Percentiles rank a stretch among this genome's conserved stretches.
phyloP scores from a whole-genome alignment of 2,329 filamentous ascomycete species.

The Fonsecaea erecta region DNA sequence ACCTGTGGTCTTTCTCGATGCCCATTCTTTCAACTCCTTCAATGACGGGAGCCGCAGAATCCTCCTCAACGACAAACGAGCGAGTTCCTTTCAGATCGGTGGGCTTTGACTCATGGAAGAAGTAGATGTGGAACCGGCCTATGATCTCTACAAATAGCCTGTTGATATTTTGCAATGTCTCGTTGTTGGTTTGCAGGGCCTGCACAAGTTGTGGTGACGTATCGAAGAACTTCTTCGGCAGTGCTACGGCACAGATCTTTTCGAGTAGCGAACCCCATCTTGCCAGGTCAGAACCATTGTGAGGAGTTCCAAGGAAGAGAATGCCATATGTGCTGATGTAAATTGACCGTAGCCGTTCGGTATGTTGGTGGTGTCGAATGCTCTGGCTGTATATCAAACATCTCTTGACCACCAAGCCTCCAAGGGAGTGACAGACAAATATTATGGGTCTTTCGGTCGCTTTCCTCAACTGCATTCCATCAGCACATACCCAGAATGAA shows the following conservation, averaged over 20 bases:
- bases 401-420: conserved; percentile 73
- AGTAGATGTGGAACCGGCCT: conserved; percentile 72
- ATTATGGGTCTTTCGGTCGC: conserved; percentile 70
- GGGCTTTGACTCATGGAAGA: conserved; percentile 75
- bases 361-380: conserved; percentile 58
- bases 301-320: conserved; percentile 77
- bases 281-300: conserved; percentile 70
- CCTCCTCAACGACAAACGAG: conserved; percentile 69
- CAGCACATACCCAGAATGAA: neutral
- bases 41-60: conserved; percentile 70
- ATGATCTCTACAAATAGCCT: conserved; percentile 73
- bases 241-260: conserved; percentile 66
- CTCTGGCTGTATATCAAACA: conserved; percentile 71
- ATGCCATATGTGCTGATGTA: conserved; percentile 77
- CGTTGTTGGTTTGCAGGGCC: conserved; percentile 73
- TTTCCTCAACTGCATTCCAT: conserved; percentile 44
- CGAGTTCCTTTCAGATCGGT: conserved; percentile 69
- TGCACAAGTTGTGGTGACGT: conserved; percentile 70
- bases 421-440: conserved; percentile 75
- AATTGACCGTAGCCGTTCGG: conserved; percentile 69
- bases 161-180: conserved; percentile 75
- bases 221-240: conserved; percentile 70
- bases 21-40: conserved; percentile 73
- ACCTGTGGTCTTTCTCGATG: conserved; percentile 70
- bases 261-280: conserved; percentile 71